Percentiles rank a stretch among this genome's conserved stretches.
These are phyloP conservation scores for Aureobasidium sp. DNA, from an alignment of 2,329 filamentous ascomycete genomes.

Conservation along the genomic window DNA sequence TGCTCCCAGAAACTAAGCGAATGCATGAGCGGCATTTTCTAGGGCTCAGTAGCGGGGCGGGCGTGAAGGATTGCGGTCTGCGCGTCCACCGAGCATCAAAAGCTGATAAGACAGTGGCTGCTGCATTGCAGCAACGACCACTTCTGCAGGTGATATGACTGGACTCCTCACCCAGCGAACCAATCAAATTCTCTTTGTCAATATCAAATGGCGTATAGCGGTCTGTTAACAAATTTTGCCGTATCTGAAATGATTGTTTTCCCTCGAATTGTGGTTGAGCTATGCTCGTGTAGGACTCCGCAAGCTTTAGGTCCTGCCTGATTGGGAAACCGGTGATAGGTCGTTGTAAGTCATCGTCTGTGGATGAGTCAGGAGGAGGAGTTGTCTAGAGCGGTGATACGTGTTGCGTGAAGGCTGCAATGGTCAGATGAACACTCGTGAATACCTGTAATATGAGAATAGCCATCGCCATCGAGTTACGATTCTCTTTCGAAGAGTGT, in stretches of 20 bases:
- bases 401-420: neutral
- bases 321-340: conserved; percentile 27
- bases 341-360: neutral
- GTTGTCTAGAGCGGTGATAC: neutral
- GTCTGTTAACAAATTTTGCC: neutral
- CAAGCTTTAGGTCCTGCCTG: conserved; percentile 17
- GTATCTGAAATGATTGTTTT: neutral
- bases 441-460: neutral
- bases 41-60: neutral
- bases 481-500: neutral
- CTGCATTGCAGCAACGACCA: neutral
- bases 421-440: neutral
- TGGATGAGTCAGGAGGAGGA: conserved; percentile 5
- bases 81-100: neutral
- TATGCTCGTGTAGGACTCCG: conserved; percentile 12
- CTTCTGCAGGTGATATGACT: conserved; percentile 7
- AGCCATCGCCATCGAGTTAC: neutral
- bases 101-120: conserved; percentile 9
- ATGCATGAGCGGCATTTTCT: conserved; percentile 1
- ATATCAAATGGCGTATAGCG: conserved; percentile 11
- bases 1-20: conserved; percentile 30
- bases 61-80: conserved; percentile 8
- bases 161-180: neutral
- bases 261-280: neutral
- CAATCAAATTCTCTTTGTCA: conserved; percentile 13